Percentiles rank a stretch among this genome's conserved stretches.
Evolutionary conservation across 345 rosid species (phyloP).

Genomic region (Heritiera littoralis): DNA sequence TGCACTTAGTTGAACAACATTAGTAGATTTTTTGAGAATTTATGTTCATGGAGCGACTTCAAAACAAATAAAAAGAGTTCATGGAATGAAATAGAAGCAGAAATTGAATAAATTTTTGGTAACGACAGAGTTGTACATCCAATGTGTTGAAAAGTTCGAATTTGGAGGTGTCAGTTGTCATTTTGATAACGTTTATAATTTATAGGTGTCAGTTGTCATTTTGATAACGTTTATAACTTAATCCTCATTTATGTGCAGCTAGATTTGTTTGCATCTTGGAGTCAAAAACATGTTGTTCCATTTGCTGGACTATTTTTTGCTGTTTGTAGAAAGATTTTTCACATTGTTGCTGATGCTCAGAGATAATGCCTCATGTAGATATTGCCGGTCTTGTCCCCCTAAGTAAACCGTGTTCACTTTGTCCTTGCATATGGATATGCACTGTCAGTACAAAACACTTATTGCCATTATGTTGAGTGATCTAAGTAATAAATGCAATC

Average conservation of each 20-base stretch:
- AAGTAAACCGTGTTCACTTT: background rate
- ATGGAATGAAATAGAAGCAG: background rate
- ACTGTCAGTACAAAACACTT: background rate
- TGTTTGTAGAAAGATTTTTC: background rate
- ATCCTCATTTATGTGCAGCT: background rate
- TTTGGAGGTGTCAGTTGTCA: too few relatives aligned
- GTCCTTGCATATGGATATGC: background rate
- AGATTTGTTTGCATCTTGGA: constrained; percentile 7
- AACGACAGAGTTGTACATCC: background rate
- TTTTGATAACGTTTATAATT: too few relatives aligned
- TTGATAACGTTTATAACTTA: background rate
- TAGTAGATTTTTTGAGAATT: background rate
- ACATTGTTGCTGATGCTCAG: background rate
- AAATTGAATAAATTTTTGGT: background rate
- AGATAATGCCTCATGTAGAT: background rate
- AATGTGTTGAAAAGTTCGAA: background rate
- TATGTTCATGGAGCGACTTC: background rate
- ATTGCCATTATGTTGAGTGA: background rate
- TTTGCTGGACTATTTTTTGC: background rate
- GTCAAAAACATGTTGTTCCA: background rate
- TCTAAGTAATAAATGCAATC: background rate
- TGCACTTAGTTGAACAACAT: background rate
- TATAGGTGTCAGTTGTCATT: background rate
- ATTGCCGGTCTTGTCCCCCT: background rate
- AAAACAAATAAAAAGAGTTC: background rate